Conservation (phyloP, 495 filamentous ascomycete species). For the Penicillium turbatum region DNA sequence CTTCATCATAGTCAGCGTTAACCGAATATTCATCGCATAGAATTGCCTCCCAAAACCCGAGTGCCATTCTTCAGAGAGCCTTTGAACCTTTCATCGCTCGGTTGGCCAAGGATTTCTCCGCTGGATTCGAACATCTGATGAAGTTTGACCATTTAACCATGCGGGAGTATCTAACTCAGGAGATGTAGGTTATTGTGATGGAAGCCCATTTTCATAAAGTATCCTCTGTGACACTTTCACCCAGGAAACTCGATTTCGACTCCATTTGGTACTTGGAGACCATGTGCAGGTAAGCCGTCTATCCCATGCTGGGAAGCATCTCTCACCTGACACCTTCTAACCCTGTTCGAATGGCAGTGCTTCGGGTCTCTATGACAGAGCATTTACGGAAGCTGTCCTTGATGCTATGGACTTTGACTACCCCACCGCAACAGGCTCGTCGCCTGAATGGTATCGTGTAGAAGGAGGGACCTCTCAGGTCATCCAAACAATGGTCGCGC, state of each 20-base stretch:
- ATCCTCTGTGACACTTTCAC: background rate
- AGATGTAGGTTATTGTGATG: background rate
- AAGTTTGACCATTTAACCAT: background rate
- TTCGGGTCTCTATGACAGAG: slow-evolving; percentile 33
- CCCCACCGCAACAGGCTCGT: background rate
- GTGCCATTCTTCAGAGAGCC: background rate
- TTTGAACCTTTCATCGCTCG: background rate
- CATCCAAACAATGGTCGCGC: slow-evolving; percentile 13
- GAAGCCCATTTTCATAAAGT: background rate
- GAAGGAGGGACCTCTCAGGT: slow-evolving; percentile 15
- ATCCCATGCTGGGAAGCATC: background rate
- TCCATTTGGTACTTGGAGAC: slow-evolving; percentile 7
- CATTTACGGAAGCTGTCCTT: slow-evolving; percentile 31
- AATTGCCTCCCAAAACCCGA: background rate
- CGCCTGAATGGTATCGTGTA: slow-evolving; percentile 16
- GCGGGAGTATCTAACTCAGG: slow-evolving; percentile 10
- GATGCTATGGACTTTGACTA: slow-evolving; percentile 31
- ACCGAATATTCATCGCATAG: background rate
- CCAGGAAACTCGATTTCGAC: background rate
- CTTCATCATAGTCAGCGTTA: too few relatives aligned
- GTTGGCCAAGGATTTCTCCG: background rate
- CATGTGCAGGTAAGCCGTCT: background rate
- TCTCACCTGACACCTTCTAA: background rate
- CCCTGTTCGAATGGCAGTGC: slow-evolving; percentile 5
- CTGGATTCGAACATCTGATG: background rate